Conservation (phyloP, 768 basidiomycete genomes). For the Boletus eberwhitei region DNA sequence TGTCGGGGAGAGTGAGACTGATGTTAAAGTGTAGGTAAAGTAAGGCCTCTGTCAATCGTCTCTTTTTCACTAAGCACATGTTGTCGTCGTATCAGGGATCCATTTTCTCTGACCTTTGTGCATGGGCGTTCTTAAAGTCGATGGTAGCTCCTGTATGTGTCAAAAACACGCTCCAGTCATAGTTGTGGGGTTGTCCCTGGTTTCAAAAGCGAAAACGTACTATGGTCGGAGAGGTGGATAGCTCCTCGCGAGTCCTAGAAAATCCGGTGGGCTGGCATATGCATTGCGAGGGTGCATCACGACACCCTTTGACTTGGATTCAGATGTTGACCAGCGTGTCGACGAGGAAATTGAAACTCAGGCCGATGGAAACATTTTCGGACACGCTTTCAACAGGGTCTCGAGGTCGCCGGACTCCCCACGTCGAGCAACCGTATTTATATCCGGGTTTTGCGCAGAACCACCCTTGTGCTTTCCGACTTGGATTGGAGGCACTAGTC, state of each 20-base stretch:
- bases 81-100: not conserved
- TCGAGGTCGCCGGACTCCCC: no score
- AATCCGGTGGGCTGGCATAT: constrained; percentile 53
- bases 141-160: constrained; percentile 43
- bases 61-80: constrained; percentile 29
- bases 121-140: constrained; percentile 70
- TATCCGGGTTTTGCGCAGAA: no score
- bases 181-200: not conserved
- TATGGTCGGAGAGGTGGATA: constrained; percentile 55
- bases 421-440: no score
- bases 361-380: no score
- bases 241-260: constrained; percentile 49
- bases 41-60: constrained; percentile 77
- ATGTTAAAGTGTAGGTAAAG: constrained; percentile 72
- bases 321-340: constrained; percentile 12
- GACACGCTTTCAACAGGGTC: no score
- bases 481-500: no score
- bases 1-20: constrained; percentile 54
- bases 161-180: constrained; percentile 23
- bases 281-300: constrained; percentile 48
- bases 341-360: no score
- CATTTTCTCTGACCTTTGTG: constrained; percentile 53
- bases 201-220: constrained; percentile 36
- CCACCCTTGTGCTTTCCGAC: no score
- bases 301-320: not conserved